A percentile compares a stretch with the other conserved stretches of the same genome.
phyloP scores from a whole-genome alignment of 2,329 filamentous ascomycete genomes.

The Fusarium pseudonygamai region DNA sequence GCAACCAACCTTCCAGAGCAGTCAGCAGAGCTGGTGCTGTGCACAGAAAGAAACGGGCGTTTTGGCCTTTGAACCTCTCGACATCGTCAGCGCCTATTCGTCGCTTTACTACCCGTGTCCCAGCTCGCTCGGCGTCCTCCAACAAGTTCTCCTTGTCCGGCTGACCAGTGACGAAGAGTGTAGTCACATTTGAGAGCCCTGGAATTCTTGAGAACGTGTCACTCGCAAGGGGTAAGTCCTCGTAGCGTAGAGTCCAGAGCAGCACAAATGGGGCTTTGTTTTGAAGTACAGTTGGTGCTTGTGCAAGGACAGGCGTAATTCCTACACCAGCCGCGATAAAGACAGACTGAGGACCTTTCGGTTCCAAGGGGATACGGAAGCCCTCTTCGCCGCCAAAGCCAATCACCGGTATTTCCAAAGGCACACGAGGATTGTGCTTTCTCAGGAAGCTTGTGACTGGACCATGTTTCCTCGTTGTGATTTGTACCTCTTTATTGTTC shows the following conservation, averaged over 20 bases:
- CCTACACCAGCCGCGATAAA: conserved; percentile 85
- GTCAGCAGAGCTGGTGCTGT: conserved; percentile 55
- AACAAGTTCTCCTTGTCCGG: conserved; percentile 49
- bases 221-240: conserved; percentile 70
- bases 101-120: conserved; percentile 47
- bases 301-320: conserved; percentile 82
- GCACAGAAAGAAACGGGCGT: conserved; percentile 63
- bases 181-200: conserved; percentile 61
- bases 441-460: conserved; percentile 74
- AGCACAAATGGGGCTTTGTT: conserved; percentile 58
- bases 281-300: conserved; percentile 61
- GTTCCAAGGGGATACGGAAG: conserved; percentile 50
- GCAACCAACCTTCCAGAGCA: conserved; percentile 60
- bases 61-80: conserved; percentile 48
- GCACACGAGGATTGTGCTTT: conserved; percentile 60
- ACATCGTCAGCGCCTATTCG: conserved; percentile 57
- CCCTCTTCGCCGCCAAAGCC: conserved; percentile 74
- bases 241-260: conserved; percentile 72
- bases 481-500: conserved; percentile 65
- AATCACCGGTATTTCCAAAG: conserved; percentile 72
- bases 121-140: conserved; percentile 48
- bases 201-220: conserved; percentile 65
- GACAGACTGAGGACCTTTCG: conserved; percentile 48
- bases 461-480: conserved; percentile 77
- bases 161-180: conserved; percentile 71